Evolutionary conservation across 345 rosid species (phyloP), one percentile per base, ranked within the genome.

Genomic region (Geranium rotundifolium): DNA sequence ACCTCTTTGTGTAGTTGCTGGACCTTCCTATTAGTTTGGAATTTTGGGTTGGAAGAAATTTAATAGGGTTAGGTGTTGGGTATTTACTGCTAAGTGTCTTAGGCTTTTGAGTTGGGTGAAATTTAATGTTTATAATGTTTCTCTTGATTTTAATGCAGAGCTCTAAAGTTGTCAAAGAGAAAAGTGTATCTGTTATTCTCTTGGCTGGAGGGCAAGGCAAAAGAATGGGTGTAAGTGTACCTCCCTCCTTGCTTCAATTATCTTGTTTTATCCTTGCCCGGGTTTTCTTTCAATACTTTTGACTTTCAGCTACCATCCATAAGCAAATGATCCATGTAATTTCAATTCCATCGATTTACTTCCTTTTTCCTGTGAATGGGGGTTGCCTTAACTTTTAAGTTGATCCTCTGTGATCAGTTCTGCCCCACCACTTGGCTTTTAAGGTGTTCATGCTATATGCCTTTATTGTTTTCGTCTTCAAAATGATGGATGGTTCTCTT

Each of bases 151-250:
- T 57, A 55, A 23, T 23, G 46, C 61, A 82, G 90, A 75, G 77
- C 63, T 71, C 77, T 41, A 52, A n/a, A 7, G 41, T 70, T 57
- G 89, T 85, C 67, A 79, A 80, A 65, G 89, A 83, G 73, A 81
- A 80, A 19, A 84, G 93, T 49, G 96, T 89, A 14, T 92, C 96
- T 0, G 93, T 92, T 59, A 70, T 92, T 72, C 89, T 92, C 60
- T 72, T 92, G 76, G 93, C 98, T 30, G 96, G 98, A 67, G 98
- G 96, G 55, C 76, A 76, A 75, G 98, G 98, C 71, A 92, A 85
- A 79, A 72, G 98, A 74, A 92, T 92, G 95, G 93, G 95, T 56
- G 98, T 89, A 80, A 69, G 86, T 71, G 52, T 19, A 18, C 34
- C 66, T 29, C 37, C 46, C 50, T 56, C 41, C 16, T 55, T 64